A percentile compares a stretch with the other conserved stretches of the same genome.
phyloP scores from a whole-genome alignment of 495 filamentous ascomycete species.

The Chaetomium cochliodes region DNA sequence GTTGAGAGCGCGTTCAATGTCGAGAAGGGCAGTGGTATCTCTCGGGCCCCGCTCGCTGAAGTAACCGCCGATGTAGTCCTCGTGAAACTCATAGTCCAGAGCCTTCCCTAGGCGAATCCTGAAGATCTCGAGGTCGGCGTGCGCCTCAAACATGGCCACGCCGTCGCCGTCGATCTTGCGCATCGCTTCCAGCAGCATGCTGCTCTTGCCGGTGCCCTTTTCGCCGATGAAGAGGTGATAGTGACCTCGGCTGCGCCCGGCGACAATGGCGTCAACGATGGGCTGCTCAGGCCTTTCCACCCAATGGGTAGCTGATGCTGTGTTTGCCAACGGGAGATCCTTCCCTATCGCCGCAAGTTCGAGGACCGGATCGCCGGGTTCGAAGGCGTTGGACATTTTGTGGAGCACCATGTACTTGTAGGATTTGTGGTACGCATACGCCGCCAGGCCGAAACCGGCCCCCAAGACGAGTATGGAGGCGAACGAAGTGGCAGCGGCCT shows the following conservation, averaged over 20 bases:
- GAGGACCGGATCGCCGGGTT: constrained; percentile 86
- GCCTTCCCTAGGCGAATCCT: constrained; percentile 88
- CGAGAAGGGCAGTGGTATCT: constrained; percentile 83
- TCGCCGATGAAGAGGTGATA: constrained; percentile 95
- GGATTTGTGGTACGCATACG: constrained; percentile 79
- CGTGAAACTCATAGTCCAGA: constrained; percentile 85
- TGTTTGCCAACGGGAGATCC: constrained; percentile 48
- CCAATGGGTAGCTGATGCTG: constrained; percentile 70
- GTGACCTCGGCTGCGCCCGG: constrained; percentile 66
- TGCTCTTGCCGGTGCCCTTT: constrained; percentile 93
- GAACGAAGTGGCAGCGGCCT: constrained; percentile 79
- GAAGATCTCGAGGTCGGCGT: constrained; percentile 93
- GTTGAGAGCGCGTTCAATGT: constrained; percentile 95
- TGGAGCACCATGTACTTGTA: constrained; percentile 86
- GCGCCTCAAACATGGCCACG: constrained; percentile 90
- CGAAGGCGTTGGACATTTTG: constrained; percentile 94
- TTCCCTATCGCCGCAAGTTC: constrained; percentile 77
- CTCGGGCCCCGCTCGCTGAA: constrained; percentile 92
- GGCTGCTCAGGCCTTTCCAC: constrained; percentile 75
- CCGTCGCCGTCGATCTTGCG: constrained; percentile 81
- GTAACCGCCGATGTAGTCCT: constrained; percentile 90
- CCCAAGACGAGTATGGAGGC: constrained; percentile 83
- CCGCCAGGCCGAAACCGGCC: constrained; percentile 65
- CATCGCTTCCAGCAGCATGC: constrained; percentile 94
- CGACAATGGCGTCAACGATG: constrained; percentile 73